A percentile compares a stretch with the other conserved stretches of the same genome.
Conservation (phyloP, 306 rosid genomes). For the Trifolium subterraneum region DNA sequence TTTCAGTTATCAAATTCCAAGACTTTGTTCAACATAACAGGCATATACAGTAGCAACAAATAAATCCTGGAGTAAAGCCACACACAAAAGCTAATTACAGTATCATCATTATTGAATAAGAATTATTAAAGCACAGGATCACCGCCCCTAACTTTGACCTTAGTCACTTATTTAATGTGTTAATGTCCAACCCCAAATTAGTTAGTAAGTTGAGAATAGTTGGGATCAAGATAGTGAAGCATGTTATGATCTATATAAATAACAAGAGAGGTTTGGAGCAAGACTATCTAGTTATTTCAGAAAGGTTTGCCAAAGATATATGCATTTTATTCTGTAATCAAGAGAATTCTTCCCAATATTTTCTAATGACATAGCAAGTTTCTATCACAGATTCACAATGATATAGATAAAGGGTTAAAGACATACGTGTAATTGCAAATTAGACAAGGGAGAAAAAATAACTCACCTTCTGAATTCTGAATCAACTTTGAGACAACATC, state of each 20-base stretch:
- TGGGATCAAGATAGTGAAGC: background rate
- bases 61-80: constrained; percentile 5
- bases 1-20: constrained; percentile 24
- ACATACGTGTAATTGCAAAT: constrained; percentile 4
- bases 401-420: background rate
- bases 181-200: constrained; percentile 2
- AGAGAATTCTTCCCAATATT: background rate
- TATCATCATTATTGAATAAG: constrained; percentile 30
- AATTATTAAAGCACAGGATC: background rate
- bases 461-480: constrained; percentile 61
- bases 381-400: constrained; percentile 26
- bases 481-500: constrained; percentile 79
- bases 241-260: background rate
- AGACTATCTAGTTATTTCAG: background rate
- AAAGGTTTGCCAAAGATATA: background rate
- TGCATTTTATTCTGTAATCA: background rate
- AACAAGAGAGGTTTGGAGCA: constrained; percentile 8
- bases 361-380: constrained; percentile 2
- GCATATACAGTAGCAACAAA: constrained; percentile 19
- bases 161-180: background rate
- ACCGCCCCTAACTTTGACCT: constrained; percentile 12
- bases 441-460: constrained; percentile 33
- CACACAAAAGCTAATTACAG: background rate
- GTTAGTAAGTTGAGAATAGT: background rate
- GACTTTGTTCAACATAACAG: constrained; percentile 20